Percentiles rank a stretch among this genome's conserved stretches.
Evolutionary conservation across 129 eudicot species (phyloP).

Genomic region (carrot (Daucus carota)): DH1_v3.0 NC_030387.2:41343001-41343500

Average conservation of each 20-base stretch:
- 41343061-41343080: slow-evolving; percentile 94
- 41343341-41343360: neutral
- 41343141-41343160: slow-evolving; percentile 72
- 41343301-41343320: slow-evolving; percentile 68
- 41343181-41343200: neutral
- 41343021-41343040: neutral
- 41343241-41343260: slow-evolving; percentile 85
- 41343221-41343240: slow-evolving; percentile 37
- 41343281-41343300: slow-evolving; percentile 77
- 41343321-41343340: slow-evolving; percentile 90
- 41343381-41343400: neutral
- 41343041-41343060: slow-evolving; percentile 18
- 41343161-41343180: slow-evolving; percentile 51
- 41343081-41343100: slow-evolving; percentile 96
- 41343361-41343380: neutral
- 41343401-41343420: neutral
- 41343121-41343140: slow-evolving; percentile 87
- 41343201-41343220: neutral
- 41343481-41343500: slow-evolving; percentile 97
- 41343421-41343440: slow-evolving; percentile 16
- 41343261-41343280: slow-evolving; percentile 81
- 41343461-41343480: slow-evolving; percentile 92
- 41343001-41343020: neutral
- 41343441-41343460: slow-evolving; percentile 89
- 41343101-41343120: slow-evolving; percentile 97